phyloP scores from a whole-genome alignment of 225 moss, liverwort and hornwort species.

The Rhytidiadelphus loreus region DNA sequence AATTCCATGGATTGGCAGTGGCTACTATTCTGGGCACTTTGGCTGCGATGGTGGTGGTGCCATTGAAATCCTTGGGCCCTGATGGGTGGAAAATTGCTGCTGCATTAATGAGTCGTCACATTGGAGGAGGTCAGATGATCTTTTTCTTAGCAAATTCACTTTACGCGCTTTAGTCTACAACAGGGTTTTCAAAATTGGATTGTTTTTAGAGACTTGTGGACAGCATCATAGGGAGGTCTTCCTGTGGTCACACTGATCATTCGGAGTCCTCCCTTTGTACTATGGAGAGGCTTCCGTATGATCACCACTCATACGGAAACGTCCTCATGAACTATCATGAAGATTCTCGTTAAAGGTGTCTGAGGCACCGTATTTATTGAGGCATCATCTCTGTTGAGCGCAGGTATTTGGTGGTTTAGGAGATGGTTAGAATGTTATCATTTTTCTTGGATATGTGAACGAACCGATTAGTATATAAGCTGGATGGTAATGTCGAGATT shows the following conservation, averaged over 20 bases:
- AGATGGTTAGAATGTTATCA: background rate
- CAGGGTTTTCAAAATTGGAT: background rate
- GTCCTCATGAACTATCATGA: background rate
- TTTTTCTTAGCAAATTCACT: background rate
- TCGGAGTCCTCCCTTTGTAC: background rate
- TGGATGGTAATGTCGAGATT: background rate
- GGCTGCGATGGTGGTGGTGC: slow-evolving; percentile 70
- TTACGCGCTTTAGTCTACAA: background rate
- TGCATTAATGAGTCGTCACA: slow-evolving; percentile 94
- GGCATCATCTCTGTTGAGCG: background rate
- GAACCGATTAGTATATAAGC: background rate
- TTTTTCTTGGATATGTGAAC: background rate
- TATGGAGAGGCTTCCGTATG: background rate
- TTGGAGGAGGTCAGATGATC: slow-evolving; percentile 75
- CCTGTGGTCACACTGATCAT: background rate
- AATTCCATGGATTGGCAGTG: slow-evolving; percentile 59
- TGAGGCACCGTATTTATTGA: background rate
- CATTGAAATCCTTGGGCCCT: slow-evolving; percentile 70
- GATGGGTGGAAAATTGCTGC: slow-evolving; percentile 99
- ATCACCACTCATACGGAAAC: background rate
- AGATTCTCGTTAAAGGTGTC: background rate
- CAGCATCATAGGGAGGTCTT: background rate
- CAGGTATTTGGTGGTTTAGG: background rate
- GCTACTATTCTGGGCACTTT: slow-evolving; percentile 86
- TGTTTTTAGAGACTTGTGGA: background rate